Base-by-base conservation (phyloP, 208 protist genomes). In the Naegleria lovaniensis region DNA sequence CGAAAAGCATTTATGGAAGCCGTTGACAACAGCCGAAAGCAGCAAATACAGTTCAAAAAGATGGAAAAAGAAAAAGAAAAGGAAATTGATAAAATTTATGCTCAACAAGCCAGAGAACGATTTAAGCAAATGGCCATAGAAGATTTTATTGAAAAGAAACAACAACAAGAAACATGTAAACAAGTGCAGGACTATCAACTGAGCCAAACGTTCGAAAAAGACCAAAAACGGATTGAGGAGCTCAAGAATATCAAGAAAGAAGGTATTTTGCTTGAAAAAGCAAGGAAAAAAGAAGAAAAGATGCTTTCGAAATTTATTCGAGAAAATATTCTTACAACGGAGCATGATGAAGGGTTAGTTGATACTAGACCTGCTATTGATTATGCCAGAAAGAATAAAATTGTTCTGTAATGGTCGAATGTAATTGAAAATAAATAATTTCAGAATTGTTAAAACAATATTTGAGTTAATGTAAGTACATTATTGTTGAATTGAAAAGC, bases 221-320 rank as follows among this genome's bases (percentile, higher is more conserved):
- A 58, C 29, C 22, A 88, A 36, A 48, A 58, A 5, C 5, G 15
- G 38, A 38, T 43, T 22, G 41, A 36, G 9, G 85, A 88, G 11
- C 51, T 29, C 19, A 29, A 36, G 55, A 55, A 58, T 1, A 36
- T 38, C 6, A 88, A 38, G 19, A 48, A 38, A 48, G 85, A 88
- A 58, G 40, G 7, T 2, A 58, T 33, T 38, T 19, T 88, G 41
- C 51, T 88, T 40, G n/a, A 58, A 58, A 88, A 58, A 58, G 85
- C 85, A 36, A 88, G 22, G 29, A n/a, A 51, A 58, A 29, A n/a
- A 88, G 85, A 88, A 19, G 85, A 88, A 79, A 79, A 79, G n/a
- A 79, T 79, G 67, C 25, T 79, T 9, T 36, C 16, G 25, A 79
- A 79, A 33, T 79, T 79, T 79, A 79, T 79, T 36, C 16, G 7